Evolutionary conservation across 2,329 filamentous ascomycete species (phyloP).

Genomic region (Zasmidium cellare): DNA sequence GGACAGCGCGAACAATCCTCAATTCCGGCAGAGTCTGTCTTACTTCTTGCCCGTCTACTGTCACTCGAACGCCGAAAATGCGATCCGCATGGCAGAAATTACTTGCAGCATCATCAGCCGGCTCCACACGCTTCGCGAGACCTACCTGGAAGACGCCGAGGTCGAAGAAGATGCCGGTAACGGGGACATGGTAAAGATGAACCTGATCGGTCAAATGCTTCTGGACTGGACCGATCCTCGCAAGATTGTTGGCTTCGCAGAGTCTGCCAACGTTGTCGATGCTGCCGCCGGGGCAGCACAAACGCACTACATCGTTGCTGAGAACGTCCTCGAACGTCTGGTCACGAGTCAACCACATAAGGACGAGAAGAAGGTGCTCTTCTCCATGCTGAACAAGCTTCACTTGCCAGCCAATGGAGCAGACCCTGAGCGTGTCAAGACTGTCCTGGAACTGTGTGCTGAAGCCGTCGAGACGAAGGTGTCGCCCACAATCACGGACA

Average conservation of each 20-base stretch:
- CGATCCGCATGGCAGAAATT: conserved; percentile 74
- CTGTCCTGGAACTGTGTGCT: conserved; percentile 46
- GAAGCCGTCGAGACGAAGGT: conserved; percentile 52
- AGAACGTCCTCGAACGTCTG: conserved; percentile 73
- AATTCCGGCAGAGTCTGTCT: conserved; percentile 79
- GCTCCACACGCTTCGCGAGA: conserved; percentile 49
- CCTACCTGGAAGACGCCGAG: conserved; percentile 46
- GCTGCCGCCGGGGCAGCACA: conserved; percentile 24
- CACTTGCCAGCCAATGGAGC: conserved; percentile 62
- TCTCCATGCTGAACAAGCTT: conserved; percentile 77
- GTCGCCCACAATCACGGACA: conserved; percentile 53
- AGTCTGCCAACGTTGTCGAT: conserved; percentile 20
- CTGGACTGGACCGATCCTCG: conserved; percentile 95
- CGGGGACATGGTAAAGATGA: conserved; percentile 66
- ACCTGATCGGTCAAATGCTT: conserved; percentile 76
- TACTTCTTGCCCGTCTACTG: conserved; percentile 96
- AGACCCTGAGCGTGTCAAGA: conserved; percentile 34
- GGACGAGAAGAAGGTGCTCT: conserved; percentile 82
- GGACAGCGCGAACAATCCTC: conserved; percentile 74
- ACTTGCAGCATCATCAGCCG: conserved; percentile 73
- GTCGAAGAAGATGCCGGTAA: conserved; percentile 71
- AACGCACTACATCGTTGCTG: conserved; percentile 76
- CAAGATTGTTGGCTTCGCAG: conserved; percentile 56
- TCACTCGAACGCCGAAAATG: conserved; percentile 80
- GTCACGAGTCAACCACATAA: conserved; percentile 62